A percentile compares a stretch with the other conserved stretches of the same genome.
These are phyloP conservation scores for Tricholoma furcatifolium DNA, from an alignment of 768 basidiomycete species.

Conservation along the genomic window DNA sequence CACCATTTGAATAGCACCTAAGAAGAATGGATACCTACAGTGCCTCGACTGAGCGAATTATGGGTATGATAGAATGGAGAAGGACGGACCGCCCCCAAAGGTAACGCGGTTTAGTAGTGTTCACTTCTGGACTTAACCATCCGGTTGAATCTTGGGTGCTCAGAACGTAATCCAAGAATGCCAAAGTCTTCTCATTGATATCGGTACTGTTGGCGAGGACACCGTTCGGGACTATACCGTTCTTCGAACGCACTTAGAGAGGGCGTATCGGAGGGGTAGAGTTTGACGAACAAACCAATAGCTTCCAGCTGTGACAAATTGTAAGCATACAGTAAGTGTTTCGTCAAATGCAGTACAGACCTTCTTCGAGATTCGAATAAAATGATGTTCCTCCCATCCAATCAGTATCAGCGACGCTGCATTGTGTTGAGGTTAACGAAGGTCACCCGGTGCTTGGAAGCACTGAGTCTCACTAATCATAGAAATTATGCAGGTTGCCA, in stretches of 20 bases:
- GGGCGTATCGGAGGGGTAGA: background rate
- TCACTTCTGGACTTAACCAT: slow-evolving; percentile 56
- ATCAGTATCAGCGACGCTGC: slow-evolving; percentile 40
- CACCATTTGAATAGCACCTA: slow-evolving; percentile 57
- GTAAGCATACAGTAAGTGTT: background rate
- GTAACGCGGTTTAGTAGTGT: slow-evolving; percentile 50
- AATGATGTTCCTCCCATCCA: slow-evolving; percentile 40
- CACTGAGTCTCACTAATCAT: slow-evolving; percentile 5
- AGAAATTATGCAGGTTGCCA: slow-evolving; percentile 42
- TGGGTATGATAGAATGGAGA: background rate
- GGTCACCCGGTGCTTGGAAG: background rate
- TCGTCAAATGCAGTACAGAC: slow-evolving; percentile 15
- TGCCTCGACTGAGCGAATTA: background rate
- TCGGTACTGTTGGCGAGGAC: slow-evolving; percentile 43
- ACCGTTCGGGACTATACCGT: slow-evolving; percentile 54
- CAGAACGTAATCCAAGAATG: slow-evolving; percentile 50
- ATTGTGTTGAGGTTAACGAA: background rate
- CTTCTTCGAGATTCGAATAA: slow-evolving; percentile 45
- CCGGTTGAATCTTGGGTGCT: slow-evolving; percentile 52
- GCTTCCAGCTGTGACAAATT: slow-evolving; percentile 41
- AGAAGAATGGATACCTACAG: slow-evolving; percentile 52
- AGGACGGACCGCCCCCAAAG: slow-evolving; percentile 47
- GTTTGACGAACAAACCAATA: slow-evolving; percentile 52
- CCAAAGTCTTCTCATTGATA: slow-evolving; percentile 44
- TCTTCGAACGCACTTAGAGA: slow-evolving; percentile 26